Conservation (phyloP, 306 rosid species). For the Benincasa hispida region DNA sequence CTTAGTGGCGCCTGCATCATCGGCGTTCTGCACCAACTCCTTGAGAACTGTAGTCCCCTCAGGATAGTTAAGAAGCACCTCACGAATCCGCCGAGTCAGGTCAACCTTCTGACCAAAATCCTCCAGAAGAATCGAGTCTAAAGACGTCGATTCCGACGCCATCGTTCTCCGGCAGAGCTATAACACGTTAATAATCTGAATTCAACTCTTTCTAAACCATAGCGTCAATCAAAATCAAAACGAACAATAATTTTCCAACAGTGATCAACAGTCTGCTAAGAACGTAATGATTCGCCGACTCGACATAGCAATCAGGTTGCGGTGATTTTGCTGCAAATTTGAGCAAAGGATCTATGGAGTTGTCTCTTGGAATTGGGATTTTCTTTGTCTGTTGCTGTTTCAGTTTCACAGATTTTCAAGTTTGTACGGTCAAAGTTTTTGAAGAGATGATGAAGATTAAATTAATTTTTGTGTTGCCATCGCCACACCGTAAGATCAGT, state of each 20-base stretch:
- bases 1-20: conserved; percentile 91
- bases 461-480: background rate
- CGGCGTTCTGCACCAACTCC: conserved; percentile 95
- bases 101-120: conserved; percentile 96
- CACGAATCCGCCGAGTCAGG: conserved; percentile 91
- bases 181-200: background rate
- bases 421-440: background rate
- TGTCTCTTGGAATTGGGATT: background rate
- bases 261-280: background rate
- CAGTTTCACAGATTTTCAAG: background rate
- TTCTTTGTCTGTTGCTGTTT: background rate
- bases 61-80: conserved; percentile 87
- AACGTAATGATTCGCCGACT: background rate
- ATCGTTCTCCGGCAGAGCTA: background rate
- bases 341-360: background rate
- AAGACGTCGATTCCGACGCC: conserved; percentile 19
- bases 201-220: background rate
- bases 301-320: background rate
- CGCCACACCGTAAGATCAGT: background rate
- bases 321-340: background rate
- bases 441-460: background rate
- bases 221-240: background rate
- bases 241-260: background rate
- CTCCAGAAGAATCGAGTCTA: conserved; percentile 55
- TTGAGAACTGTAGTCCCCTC: conserved; percentile 95